These are phyloP conservation scores for Fragaria nilgerrensis DNA, from an alignment of 306 rosid species.

Conservation along the genomic window DNA sequence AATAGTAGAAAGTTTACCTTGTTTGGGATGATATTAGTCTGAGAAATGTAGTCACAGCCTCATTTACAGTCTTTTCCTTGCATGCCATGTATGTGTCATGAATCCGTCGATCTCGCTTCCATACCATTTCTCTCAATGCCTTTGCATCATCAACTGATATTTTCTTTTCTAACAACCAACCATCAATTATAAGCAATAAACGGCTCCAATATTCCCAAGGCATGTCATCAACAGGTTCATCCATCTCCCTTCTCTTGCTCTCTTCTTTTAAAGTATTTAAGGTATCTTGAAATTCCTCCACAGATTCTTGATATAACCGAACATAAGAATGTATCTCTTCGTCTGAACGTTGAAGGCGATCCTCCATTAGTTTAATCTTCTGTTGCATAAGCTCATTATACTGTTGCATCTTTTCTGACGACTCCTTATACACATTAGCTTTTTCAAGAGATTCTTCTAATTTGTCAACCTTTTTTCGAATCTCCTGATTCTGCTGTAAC, in stretches of 20 bases:
- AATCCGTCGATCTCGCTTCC: conserved; percentile 72
- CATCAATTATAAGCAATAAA: conserved; percentile 80
- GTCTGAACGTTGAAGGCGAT: conserved; percentile 74
- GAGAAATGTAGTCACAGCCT: conserved; percentile 68
- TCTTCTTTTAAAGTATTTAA: conserved; percentile 61
- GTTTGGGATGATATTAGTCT: conserved; percentile 51
- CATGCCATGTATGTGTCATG: conserved; percentile 59
- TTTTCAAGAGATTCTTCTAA: conserved; percentile 77
- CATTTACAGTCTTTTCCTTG: conserved; percentile 57
- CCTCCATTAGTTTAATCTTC: conserved; percentile 72
- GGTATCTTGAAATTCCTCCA: conserved; percentile 77
- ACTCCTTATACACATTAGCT: conserved; percentile 56
- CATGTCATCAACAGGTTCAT: conserved; percentile 82
- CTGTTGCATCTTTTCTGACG: conserved; percentile 73
- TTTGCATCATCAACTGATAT: conserved; percentile 62
- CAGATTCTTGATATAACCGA: conserved; percentile 81
- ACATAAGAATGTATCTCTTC: conserved; percentile 76
- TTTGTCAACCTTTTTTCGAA: conserved; percentile 65
- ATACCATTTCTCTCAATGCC: conserved; percentile 69
- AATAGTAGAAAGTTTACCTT: conserved; percentile 49
- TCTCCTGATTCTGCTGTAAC: conserved; percentile 82
- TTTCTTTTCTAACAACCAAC: conserved; percentile 85
- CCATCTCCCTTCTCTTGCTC: conserved; percentile 60
- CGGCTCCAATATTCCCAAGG: conserved; percentile 94
- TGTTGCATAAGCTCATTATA: conserved; percentile 69